These are phyloP conservation scores for Lichtheimia ramosa DNA, from an alignment of 371 early-diverging fungal genomes.

Conservation along the genomic window DNA sequence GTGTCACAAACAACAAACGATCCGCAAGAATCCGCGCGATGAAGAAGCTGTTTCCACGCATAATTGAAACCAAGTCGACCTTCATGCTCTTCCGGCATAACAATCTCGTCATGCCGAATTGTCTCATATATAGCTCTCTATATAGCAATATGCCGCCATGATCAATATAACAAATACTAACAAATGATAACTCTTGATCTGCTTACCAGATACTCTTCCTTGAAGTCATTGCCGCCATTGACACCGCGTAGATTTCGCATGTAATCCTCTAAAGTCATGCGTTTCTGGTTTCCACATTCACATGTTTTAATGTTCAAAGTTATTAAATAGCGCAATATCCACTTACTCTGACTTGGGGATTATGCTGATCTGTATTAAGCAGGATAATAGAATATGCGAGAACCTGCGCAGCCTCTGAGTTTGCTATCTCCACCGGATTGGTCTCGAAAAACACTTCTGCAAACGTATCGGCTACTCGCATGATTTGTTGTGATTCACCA, in stretches of 20 bases:
- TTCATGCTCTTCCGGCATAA: slow-evolving; percentile 90
- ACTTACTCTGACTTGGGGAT: slow-evolving; percentile 73
- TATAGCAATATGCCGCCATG: slow-evolving; percentile 5
- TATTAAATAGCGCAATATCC: not conserved
- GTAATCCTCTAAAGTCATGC: slow-evolving; percentile 89
- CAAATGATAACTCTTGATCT: not conserved
- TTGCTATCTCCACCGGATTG: slow-evolving; percentile 64
- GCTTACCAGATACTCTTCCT: slow-evolving; percentile 65
- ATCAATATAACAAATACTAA: not conserved
- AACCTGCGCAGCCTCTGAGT: slow-evolving; percentile 75
- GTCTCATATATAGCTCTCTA: slow-evolving; percentile 68
- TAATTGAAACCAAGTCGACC: slow-evolving; percentile 94
- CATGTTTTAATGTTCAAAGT: not conserved
- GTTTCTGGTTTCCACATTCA: slow-evolving; percentile 29
- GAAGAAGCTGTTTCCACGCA: slow-evolving; percentile 89
- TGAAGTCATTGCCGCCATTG: slow-evolving; percentile 75
- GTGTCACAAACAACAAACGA: slow-evolving; percentile 51
- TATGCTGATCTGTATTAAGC: slow-evolving; percentile 95
- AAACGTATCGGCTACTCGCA: slow-evolving; percentile 88
- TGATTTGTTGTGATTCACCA: slow-evolving; percentile 95
- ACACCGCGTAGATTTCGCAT: slow-evolving; percentile 77
- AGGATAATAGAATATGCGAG: slow-evolving; percentile 89
- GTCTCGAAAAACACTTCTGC: slow-evolving; percentile 74
- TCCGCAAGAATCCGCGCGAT: slow-evolving; percentile 51
- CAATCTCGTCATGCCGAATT: slow-evolving; percentile 78